Evolutionary conservation across 768 basidiomycete species (phyloP).

Genomic region (Candolleomyces efflorescens): DNA sequence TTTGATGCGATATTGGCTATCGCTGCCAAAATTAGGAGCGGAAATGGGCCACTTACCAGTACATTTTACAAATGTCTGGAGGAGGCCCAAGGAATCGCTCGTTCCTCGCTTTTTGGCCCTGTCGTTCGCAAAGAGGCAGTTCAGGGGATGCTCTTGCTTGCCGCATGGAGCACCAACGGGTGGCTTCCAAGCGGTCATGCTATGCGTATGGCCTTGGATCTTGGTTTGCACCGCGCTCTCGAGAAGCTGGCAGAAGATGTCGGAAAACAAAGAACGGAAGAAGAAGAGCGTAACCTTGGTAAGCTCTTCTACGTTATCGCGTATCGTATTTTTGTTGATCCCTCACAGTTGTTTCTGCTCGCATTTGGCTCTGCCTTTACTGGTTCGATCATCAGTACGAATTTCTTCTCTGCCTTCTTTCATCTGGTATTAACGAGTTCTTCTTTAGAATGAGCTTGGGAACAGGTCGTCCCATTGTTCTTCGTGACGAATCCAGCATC

Average conservation of each 20-base stretch:
- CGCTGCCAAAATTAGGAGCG: constrained; percentile 88
- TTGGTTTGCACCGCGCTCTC: constrained; percentile 87
- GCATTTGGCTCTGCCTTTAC: constrained; percentile 93
- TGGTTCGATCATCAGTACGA: constrained; percentile 95
- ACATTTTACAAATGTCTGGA: constrained; percentile 91
- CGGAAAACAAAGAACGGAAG: constrained; percentile 64
- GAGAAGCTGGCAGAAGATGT: constrained; percentile 83
- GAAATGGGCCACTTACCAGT: constrained; percentile 77
- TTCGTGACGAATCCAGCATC: constrained; percentile 87
- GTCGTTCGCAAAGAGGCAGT: constrained; percentile 94
- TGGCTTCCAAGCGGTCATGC: constrained; percentile 96
- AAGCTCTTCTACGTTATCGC: constrained; percentile 19
- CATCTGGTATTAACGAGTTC: neutral
- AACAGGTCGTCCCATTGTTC: constrained; percentile 84
- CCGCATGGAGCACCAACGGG: constrained; percentile 92
- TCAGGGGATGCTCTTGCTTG: constrained; percentile 88
- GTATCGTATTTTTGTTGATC: constrained; percentile 4
- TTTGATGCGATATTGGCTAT: constrained; percentile 92
- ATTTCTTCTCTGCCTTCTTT: neutral
- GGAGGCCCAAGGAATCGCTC: constrained; percentile 93
- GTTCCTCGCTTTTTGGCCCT: constrained; percentile 90
- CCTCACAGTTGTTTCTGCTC: constrained; percentile 74
- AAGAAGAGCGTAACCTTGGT: constrained; percentile 88
- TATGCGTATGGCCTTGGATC: constrained; percentile 92
- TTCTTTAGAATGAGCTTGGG: constrained; percentile 78